phyloP scores from a whole-genome alignment of 148 eudicot species.

The Silene uniflora region DNA sequence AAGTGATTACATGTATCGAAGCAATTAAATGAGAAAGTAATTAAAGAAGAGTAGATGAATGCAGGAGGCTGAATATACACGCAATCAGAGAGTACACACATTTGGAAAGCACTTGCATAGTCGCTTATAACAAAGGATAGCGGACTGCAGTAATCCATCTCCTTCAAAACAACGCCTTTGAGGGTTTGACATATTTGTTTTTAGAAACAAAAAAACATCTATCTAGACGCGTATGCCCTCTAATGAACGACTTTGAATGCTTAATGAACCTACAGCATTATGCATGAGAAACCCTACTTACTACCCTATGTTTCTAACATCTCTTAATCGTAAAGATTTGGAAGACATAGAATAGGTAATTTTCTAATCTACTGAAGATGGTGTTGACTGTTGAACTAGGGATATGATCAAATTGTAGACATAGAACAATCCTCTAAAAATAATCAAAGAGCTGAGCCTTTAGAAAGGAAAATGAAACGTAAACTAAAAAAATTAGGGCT shows the following conservation, averaged over 20 bases:
- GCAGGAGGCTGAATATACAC: not conserved
- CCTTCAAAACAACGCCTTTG: too few relatives aligned
- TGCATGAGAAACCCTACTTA: not conserved
- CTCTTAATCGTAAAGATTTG: not conserved
- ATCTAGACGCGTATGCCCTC: not conserved
- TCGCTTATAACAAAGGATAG: too few relatives aligned
- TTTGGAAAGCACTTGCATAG: not conserved
- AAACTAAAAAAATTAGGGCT: too few relatives aligned
- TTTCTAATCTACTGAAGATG: not conserved
- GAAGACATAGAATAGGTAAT: not conserved
- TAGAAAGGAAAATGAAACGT: too few relatives aligned
- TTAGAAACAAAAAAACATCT: not conserved
- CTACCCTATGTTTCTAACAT: not conserved
- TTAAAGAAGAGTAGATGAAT: not conserved
- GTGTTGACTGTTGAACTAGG: not conserved
- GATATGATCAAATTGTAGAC: not conserved
- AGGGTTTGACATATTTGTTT: too few relatives aligned
- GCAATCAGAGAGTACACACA: not conserved
- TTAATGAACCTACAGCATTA: not conserved
- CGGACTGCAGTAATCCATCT: too few relatives aligned
- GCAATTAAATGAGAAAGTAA: too few relatives aligned
- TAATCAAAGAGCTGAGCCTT: too few relatives aligned
- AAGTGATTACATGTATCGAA: not conserved
- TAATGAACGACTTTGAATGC: not conserved
- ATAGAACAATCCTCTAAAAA: not conserved